These are phyloP conservation scores for Claviceps purpurea DNA, from an alignment of 2,329 filamentous ascomycete genomes.

Conservation along the genomic window DNA sequence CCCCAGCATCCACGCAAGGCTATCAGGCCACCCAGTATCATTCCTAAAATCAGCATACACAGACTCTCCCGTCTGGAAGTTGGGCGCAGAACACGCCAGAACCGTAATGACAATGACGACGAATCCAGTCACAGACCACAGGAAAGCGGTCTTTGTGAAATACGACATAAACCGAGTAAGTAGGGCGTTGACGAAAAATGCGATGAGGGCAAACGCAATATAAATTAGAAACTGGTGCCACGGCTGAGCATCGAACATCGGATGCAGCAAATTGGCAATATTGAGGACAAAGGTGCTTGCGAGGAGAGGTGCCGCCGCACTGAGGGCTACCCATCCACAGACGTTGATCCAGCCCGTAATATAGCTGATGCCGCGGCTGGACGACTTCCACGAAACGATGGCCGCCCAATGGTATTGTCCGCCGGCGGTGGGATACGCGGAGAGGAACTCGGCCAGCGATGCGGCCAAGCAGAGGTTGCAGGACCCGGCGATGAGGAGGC, in stretches of 20 bases:
- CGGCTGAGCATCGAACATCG: constrained; percentile 39
- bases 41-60: constrained; percentile 60
- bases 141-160: constrained; percentile 55
- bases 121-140: constrained; percentile 59
- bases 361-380: constrained; percentile 51
- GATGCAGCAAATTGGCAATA: constrained; percentile 47
- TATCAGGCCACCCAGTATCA: constrained; percentile 54
- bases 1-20: constrained; percentile 44
- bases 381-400: constrained; percentile 44
- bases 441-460: constrained; percentile 58
- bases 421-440: constrained; percentile 45
- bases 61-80: constrained; percentile 50
- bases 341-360: constrained; percentile 62
- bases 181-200: constrained; percentile 53
- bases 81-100: constrained; percentile 49
- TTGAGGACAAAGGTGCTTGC: constrained; percentile 54
- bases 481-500: constrained; percentile 44
- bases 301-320: constrained; percentile 53
- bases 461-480: constrained; percentile 59
- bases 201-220: constrained; percentile 46
- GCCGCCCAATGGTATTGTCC: constrained; percentile 64
- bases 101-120: constrained; percentile 57
- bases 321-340: constrained; percentile 58
- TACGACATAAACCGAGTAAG: constrained; percentile 40
- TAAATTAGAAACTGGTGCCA: constrained; percentile 69